phyloP scores from a whole-genome alignment of 306 rosid species.

The Senna tora region DNA sequence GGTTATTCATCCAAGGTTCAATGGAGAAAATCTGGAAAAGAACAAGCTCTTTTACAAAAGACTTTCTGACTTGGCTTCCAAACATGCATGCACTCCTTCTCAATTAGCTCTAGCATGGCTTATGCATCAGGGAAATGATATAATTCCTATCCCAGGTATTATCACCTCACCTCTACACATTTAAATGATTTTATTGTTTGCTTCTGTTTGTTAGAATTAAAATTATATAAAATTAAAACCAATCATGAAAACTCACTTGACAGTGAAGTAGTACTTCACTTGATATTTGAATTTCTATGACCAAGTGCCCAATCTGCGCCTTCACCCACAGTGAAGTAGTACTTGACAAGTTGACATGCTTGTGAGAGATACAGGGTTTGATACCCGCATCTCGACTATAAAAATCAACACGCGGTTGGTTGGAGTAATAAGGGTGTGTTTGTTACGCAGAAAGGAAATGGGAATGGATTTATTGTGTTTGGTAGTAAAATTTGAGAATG shows the following conservation, averaged over 20 bases:
- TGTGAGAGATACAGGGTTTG: too few species aligned
- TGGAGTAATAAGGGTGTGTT: too few species aligned
- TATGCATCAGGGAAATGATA: constrained; percentile 65
- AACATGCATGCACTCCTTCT: constrained; percentile 61
- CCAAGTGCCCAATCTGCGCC: background rate
- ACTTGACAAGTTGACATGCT: background rate
- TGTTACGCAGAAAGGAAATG: too few species aligned
- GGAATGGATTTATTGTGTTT: too few species aligned
- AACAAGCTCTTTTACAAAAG: constrained; percentile 56
- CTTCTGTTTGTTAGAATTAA: too few species aligned
- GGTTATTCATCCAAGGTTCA: constrained; percentile 70
- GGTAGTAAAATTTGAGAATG: too few species aligned
- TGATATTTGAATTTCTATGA: background rate
- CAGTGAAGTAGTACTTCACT: background rate
- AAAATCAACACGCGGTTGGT: too few species aligned
- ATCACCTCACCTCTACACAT: constrained; percentile 4
- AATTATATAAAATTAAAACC: background rate
- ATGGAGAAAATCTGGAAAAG: constrained; percentile 65
- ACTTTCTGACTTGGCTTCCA: constrained; percentile 53
- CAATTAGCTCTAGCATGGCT: constrained; percentile 79
- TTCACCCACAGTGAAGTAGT: background rate
- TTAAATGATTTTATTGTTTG: background rate
- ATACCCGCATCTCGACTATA: too few species aligned
- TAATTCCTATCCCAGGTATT: constrained; percentile 77
- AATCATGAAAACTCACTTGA: background rate